phyloP scores from a whole-genome alignment of 108 stramenopile genomes.

The Conticribra weissflogii region DNA sequence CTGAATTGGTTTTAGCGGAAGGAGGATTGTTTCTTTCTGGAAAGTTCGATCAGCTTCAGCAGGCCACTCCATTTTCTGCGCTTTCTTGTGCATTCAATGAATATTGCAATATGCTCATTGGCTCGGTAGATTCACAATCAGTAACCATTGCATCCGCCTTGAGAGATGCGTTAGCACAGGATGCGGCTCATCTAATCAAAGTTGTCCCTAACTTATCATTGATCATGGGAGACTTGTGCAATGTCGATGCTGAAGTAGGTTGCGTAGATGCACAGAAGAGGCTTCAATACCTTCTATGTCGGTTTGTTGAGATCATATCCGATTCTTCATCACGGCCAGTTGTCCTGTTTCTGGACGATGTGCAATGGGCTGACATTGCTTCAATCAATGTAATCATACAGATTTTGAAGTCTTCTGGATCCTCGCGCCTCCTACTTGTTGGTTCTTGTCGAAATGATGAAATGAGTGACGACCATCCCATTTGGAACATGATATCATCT shows the following conservation, averaged over 20 bases:
- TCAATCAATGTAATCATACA: no score
- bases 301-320: no score
- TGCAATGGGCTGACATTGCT: no score
- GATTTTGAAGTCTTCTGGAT: no score
- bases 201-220: conserved; percentile 6
- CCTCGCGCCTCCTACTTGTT: no score
- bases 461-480: no score
- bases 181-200: conserved; percentile 14
- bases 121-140: not conserved
- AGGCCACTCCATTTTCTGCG: conserved; percentile 33
- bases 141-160: conserved; percentile 9
- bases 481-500: no score
- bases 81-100: conserved; percentile 31
- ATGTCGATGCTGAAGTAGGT: not conserved
- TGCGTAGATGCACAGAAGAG: no score
- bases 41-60: conserved; percentile 26
- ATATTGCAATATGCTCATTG: conserved; percentile 18
- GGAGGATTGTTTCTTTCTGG: conserved; percentile 34
- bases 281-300: no score
- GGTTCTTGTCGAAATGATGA: no score
- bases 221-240: not conserved
- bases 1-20: not conserved
- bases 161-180: not conserved
- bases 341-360: no score
- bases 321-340: no score